These are phyloP conservation scores for Melampsora allii-populina DNA, from an alignment of 1,284 basidiomycete species.

Conservation along the genomic window DNA sequence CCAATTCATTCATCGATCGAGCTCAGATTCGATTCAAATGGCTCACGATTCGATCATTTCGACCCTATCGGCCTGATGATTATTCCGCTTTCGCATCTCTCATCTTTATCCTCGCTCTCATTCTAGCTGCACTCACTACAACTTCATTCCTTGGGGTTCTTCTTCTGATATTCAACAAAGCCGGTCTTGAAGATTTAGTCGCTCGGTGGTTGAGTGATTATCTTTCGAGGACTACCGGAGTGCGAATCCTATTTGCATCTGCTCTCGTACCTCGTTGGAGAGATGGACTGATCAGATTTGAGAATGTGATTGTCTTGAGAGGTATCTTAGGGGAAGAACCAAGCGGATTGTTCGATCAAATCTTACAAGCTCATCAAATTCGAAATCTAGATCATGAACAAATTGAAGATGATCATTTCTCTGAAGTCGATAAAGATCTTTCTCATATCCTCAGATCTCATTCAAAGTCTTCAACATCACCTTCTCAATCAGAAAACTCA, in stretches of 20 bases:
- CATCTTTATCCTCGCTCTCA: slow-evolving; percentile 87
- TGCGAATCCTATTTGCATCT: slow-evolving; percentile 93
- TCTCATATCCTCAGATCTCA: slow-evolving; percentile 26
- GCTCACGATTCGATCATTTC: slow-evolving; percentile 93
- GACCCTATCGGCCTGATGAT: slow-evolving; percentile 94
- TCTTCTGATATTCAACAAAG: slow-evolving; percentile 81
- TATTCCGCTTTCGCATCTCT: slow-evolving; percentile 94
- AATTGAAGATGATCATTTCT: background rate
- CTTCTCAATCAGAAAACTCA: background rate
- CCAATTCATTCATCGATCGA: slow-evolving; percentile 84
- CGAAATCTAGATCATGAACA: background rate
- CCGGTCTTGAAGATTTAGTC: slow-evolving; percentile 87
- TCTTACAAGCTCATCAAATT: background rate
- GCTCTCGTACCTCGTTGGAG: slow-evolving; percentile 98
- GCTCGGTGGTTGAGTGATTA: slow-evolving; percentile 88
- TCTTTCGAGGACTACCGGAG: slow-evolving; percentile 85
- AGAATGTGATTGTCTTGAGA: slow-evolving; percentile 90
- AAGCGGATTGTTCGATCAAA: slow-evolving; percentile 33
- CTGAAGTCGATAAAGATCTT: background rate
- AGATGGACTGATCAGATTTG: slow-evolving; percentile 89
- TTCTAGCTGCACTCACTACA: slow-evolving; percentile 91
- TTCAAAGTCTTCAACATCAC: slow-evolving; percentile 25
- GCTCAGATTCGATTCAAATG: slow-evolving; percentile 91
- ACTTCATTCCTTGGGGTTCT: slow-evolving; percentile 95
- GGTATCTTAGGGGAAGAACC: slow-evolving; percentile 53